Evolutionary conservation across 1,139 yeast species (phyloP), one percentile per base, ranked within the genome.

Genomic region (Zygoascus hellenicus): DNA sequence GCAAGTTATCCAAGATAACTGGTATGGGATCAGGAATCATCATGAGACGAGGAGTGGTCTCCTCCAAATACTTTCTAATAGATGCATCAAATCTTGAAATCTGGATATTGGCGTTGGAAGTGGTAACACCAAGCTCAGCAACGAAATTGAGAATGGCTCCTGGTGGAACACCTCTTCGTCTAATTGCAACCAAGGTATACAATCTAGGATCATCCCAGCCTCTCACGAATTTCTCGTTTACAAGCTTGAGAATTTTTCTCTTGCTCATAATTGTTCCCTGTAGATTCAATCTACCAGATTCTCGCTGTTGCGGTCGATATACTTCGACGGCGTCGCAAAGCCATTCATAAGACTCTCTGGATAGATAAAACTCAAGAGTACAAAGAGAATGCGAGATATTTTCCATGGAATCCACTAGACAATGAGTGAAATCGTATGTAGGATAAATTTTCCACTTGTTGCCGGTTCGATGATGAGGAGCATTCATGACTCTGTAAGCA

Each of bases 181-280:
- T 84, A 51, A 94, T 81, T 41, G 95, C 96, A 60, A 89, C 98
- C 57, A 94, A 76, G 7, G 99, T 94, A 67, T 81, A 92, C 62
- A 94, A 75, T 63, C 99, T 80, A 58, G 99, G 99, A 69, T 94
- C 99, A 68, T 94, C 95, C 98, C 99, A 94, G 39, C 88, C 97
- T 66, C 96, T 80, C 31, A 94, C 99, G 58, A 76, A 71, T 5
- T 77, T 72, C 28, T 82, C 92, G 50, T 78, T 83, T 26, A 94
- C 98, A 56, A 94, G 76, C 67, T 88, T 86, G 53, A 95, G 94
- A 65, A 94, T 90, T 70, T 92, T 94, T 65, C 99, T 80, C 76
- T 94, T 94, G 51, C 96, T 86, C 77, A 94, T 74, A 51, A 94
- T 81, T 6, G 97, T 87, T 48, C 98, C 98, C 3, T 96, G 87